Conservation (phyloP, 2,329 filamentous ascomycete species). For the Trichophyton equinum region DNA sequence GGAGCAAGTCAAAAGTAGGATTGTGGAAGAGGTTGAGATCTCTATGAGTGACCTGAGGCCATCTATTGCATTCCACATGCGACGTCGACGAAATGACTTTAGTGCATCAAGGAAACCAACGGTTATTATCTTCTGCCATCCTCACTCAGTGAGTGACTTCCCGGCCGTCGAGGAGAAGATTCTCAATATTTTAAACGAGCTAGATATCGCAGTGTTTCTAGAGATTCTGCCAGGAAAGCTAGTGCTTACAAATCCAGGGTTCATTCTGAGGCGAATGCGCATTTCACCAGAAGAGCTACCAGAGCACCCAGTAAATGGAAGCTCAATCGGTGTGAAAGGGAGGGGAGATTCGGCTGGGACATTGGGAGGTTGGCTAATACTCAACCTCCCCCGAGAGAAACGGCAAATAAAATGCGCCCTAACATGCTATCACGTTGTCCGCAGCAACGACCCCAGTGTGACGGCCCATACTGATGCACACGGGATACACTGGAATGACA, state of each 20-base stretch:
- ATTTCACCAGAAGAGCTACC: not conserved
- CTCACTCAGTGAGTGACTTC: not conserved
- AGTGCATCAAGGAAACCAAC: not conserved
- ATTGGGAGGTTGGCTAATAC: conserved; percentile 5
- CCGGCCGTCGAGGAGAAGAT: not conserved
- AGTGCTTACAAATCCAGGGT: not conserved
- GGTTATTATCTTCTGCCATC: not conserved
- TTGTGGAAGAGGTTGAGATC: not conserved
- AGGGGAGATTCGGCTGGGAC: not conserved
- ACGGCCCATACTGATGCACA: not conserved
- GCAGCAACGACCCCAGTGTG: not conserved
- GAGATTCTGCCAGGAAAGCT: not conserved
- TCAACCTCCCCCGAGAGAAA: conserved; percentile 4
- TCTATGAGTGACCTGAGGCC: not conserved
- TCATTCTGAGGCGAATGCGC: not conserved
- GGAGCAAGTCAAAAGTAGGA: not conserved
- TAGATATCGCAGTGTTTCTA: not conserved
- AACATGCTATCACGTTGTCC: conserved; percentile 8
- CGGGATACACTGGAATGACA: not conserved
- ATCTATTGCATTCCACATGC: not conserved
- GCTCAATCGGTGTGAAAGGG: conserved; percentile 4
- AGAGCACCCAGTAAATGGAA: not conserved
- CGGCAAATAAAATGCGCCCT: not conserved
- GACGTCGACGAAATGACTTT: not conserved
- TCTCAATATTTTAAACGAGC: not conserved